Conservation (phyloP, 768 basidiomycete species). For the Rickenella mellea region DNA sequence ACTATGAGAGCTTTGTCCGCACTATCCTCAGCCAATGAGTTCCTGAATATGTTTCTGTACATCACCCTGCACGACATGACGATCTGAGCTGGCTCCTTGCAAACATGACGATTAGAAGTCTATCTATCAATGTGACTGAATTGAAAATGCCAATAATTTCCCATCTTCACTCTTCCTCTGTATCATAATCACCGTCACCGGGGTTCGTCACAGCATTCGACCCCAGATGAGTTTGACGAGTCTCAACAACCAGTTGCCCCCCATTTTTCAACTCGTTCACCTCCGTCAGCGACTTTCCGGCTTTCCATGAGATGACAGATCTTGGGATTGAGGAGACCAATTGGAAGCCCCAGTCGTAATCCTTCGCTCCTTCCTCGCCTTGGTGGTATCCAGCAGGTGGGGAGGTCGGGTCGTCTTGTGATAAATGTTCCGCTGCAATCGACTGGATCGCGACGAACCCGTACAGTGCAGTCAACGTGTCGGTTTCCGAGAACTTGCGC, state of each 20-base stretch:
- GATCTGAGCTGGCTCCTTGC: too few species aligned
- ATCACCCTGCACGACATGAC: too few species aligned
- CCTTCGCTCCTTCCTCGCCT: constrained; percentile 7
- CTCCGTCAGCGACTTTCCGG: constrained; percentile 28
- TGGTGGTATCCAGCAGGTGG: constrained; percentile 12
- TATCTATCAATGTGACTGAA: too few species aligned
- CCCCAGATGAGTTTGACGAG: constrained; percentile 18
- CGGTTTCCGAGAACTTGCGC: constrained; percentile 38
- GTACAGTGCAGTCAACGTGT: constrained; percentile 57
- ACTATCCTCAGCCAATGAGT: constrained; percentile 87
- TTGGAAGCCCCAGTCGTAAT: constrained; percentile 67
- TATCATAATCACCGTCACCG: constrained; percentile 48
- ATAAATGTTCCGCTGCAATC: constrained; percentile 29
- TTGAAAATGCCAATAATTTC: too few species aligned
- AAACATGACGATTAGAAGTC: too few species aligned
- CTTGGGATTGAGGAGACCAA: constrained; percentile 65
- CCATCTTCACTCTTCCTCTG: constrained; percentile 30
- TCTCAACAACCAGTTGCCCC: constrained; percentile 56
- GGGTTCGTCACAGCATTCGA: constrained; percentile 5
- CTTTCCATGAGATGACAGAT: constrained; percentile 44
- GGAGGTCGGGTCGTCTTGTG: constrained; percentile 30
- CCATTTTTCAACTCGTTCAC: constrained; percentile 46
- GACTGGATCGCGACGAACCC: constrained; percentile 61
- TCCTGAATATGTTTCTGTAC: too few species aligned
- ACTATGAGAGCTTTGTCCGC: constrained; percentile 95